Percentiles rank a stretch among this genome's conserved stretches.
These are phyloP conservation scores for Globisporangium rhizosaccharum DNA, from an alignment of 352 stramenopile genomes.

Conservation along the genomic window DNA sequence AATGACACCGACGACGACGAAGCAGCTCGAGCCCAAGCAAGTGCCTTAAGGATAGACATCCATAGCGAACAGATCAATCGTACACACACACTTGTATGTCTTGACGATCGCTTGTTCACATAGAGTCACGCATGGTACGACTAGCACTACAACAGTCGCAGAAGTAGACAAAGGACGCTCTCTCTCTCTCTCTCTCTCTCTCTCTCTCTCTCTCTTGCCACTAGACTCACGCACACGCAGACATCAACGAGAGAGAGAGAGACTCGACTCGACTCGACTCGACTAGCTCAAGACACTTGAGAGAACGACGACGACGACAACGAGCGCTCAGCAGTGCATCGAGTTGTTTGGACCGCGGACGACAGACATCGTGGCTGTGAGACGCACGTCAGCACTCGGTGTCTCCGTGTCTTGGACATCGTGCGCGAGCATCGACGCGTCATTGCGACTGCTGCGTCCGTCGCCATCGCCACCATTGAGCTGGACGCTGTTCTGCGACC, in stretches of 20 bases:
- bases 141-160: background rate
- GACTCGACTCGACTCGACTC: too few relatives aligned
- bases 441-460: background rate
- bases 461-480: background rate
- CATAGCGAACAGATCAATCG: background rate
- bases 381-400: background rate
- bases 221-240: too few relatives aligned
- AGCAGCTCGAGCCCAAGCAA: background rate
- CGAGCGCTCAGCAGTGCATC: conserved; percentile 9
- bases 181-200: too few relatives aligned
- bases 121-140: background rate
- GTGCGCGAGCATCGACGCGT: conserved; percentile 7
- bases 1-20: background rate
- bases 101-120: background rate
- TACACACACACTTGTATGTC: background rate
- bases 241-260: too few relatives aligned
- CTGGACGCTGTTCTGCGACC: conserved; percentile 18
- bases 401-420: conserved; percentile 2
- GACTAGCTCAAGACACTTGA: background rate
- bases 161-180: too few relatives aligned
- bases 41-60: background rate
- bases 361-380: background rate
- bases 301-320: too few relatives aligned
- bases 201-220: too few relatives aligned
- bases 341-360: conserved; percentile 10